These are phyloP conservation scores for Kokia cookei DNA, from an alignment of 441 rosid genomes.

Conservation along the genomic window DNA sequence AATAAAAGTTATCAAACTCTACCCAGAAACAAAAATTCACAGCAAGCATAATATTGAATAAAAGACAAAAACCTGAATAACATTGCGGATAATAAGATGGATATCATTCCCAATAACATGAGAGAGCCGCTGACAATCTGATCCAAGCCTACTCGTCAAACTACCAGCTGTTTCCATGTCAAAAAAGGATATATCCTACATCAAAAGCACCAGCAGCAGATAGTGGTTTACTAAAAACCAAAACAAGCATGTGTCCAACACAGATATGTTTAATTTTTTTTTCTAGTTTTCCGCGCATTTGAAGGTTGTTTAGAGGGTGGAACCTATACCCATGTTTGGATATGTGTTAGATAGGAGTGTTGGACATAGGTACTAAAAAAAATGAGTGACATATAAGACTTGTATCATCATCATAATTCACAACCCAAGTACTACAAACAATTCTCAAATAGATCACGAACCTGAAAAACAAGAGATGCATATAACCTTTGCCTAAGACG, in stretches of 20 bases:
- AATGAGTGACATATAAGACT: background rate
- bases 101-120: conserved; percentile 39
- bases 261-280: background rate
- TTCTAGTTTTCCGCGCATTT: background rate
- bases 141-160: conserved; percentile 54
- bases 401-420: background rate
- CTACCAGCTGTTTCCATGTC: conserved; percentile 43
- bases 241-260: background rate
- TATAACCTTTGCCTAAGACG: conserved; percentile 37
- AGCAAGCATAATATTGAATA: background rate
- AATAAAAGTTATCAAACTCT: background rate
- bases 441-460: conserved; percentile 5
- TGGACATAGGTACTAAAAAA: background rate
- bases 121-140: conserved; percentile 52
- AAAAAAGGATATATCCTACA: conserved; percentile 45
- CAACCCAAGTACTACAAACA: background rate
- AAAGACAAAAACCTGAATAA: conserved; percentile 37
- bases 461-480: conserved; percentile 43
- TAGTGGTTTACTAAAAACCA: background rate
- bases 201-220: conserved; percentile 9
- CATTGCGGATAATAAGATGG: conserved; percentile 43
- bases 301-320: background rate
- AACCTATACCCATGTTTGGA: background rate
- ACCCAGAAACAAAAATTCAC: background rate
- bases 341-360: background rate